Percentiles rank a stretch among this genome's conserved stretches.
Evolutionary conservation across 2,329 filamentous ascomycete species (phyloP).

Genomic region (Colletotrichum gloeosporioides): DNA sequence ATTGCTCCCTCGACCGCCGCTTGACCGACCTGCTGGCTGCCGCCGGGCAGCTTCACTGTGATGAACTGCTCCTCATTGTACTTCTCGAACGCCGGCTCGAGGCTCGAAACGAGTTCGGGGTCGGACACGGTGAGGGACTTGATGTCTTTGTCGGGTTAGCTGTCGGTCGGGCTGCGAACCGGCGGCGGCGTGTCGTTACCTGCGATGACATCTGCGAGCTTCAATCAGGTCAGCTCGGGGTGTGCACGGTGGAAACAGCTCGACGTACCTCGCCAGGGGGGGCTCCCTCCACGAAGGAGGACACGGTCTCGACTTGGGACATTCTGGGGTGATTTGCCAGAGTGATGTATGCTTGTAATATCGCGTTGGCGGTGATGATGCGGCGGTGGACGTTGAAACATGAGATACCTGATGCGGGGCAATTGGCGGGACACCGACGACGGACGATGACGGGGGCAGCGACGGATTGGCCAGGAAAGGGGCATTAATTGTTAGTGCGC

Average conservation of each 20-base stretch:
- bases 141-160: slow-evolving; percentile 69
- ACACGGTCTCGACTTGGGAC: slow-evolving; percentile 62
- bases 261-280: slow-evolving; percentile 89
- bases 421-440: slow-evolving; percentile 3
- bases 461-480: slow-evolving; percentile 14
- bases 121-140: slow-evolving; percentile 80
- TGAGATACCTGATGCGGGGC: slow-evolving; percentile 17
- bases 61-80: slow-evolving; percentile 97
- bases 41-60: slow-evolving; percentile 87
- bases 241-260: slow-evolving; percentile 14
- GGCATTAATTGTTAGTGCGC: slow-evolving; percentile 15
- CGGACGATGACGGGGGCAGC: not conserved
- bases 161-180: not conserved
- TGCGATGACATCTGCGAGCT: slow-evolving; percentile 89
- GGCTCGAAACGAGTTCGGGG: slow-evolving; percentile 70
- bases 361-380: not conserved
- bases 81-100: slow-evolving; percentile 84
- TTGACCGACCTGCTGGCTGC: slow-evolving; percentile 62
- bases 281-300: slow-evolving; percentile 91
- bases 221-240: slow-evolving; percentile 25
- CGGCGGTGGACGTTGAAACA: slow-evolving; percentile 17
- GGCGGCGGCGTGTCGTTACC: slow-evolving; percentile 55
- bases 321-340: slow-evolving; percentile 32
- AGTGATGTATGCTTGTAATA: not conserved
- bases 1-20: not conserved